Evolutionary conservation across 192 early-diverging fungal genomes (phyloP).

Genomic region (Pilaira anomala): DNA sequence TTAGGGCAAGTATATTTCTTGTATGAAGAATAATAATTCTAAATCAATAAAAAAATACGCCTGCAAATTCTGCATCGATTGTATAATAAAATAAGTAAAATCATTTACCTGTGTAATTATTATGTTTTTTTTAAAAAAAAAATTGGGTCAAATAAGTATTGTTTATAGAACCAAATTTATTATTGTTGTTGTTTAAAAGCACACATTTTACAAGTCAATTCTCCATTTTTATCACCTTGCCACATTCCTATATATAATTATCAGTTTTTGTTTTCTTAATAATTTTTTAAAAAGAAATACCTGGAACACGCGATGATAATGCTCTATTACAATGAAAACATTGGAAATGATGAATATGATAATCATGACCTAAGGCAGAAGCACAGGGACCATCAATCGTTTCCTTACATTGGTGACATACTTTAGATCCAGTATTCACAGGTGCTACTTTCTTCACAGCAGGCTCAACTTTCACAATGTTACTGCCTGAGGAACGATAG

Average conservation of each 20-base stretch:
- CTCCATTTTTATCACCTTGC: constrained; percentile 10
- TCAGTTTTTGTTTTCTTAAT: background rate
- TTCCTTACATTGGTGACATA: constrained; percentile 20
- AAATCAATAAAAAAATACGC: too few species aligned
- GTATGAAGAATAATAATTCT: too few species aligned
- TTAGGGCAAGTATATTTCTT: too few species aligned
- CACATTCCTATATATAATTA: constrained; percentile 16
- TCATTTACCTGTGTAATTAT: too few species aligned
- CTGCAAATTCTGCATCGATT: too few species aligned
- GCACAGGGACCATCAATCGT: constrained; percentile 24
- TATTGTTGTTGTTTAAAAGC: constrained; percentile 13
- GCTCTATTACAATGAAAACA: constrained; percentile 26
- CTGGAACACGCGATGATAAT: constrained; percentile 36
- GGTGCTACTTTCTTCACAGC: background rate
- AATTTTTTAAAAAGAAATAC: constrained; percentile 7
- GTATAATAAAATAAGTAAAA: too few species aligned
- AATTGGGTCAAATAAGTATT: too few species aligned
- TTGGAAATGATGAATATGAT: constrained; percentile 35
- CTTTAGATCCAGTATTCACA: background rate
- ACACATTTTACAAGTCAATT: constrained; percentile 22
- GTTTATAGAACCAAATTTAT: too few species aligned
- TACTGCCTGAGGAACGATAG: background rate
- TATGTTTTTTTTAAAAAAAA: too few species aligned
- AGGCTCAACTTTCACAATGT: too few species aligned
- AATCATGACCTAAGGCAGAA: constrained; percentile 31